Conservation (phyloP, 345 rosid genomes). For the Aquilaria yunnanensis region DNA sequence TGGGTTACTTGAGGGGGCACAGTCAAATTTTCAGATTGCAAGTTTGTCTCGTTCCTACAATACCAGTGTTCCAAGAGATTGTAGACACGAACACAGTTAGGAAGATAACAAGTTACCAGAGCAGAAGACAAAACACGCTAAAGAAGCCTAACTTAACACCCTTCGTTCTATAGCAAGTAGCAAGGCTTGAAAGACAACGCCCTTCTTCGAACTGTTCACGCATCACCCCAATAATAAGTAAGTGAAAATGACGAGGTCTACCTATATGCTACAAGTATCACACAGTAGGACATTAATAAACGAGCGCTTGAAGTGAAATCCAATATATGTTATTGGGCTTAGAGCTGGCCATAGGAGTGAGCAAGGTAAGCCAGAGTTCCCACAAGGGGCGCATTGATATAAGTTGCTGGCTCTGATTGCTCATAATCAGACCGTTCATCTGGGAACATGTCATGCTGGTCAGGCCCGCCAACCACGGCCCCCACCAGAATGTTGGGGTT, state of each 20-base stretch:
- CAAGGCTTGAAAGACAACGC: too few species aligned
- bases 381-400: conserved; percentile 85
- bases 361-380: conserved; percentile 73
- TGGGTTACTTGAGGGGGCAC: too few species aligned
- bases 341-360: conserved; percentile 83
- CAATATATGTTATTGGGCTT: neutral
- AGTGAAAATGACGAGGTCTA: neutral
- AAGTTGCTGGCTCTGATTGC: conserved; percentile 90
- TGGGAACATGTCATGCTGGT: conserved; percentile 52
- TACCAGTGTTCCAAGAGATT: too few species aligned
- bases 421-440: conserved; percentile 64
- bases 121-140: too few species aligned
- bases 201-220: too few species aligned
- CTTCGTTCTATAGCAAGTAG: too few species aligned
- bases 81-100: too few species aligned
- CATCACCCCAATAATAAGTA: neutral
- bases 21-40: too few species aligned
- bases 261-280: neutral
- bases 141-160: too few species aligned
- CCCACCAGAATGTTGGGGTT: conserved; percentile 82
- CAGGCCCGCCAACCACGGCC: conserved; percentile 86
- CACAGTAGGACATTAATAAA: too few species aligned
- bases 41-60: too few species aligned
- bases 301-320: neutral
- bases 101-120: too few species aligned